Conservation (phyloP, 2,329 filamentous ascomycete genomes). For the Penicillium hordei region DNA sequence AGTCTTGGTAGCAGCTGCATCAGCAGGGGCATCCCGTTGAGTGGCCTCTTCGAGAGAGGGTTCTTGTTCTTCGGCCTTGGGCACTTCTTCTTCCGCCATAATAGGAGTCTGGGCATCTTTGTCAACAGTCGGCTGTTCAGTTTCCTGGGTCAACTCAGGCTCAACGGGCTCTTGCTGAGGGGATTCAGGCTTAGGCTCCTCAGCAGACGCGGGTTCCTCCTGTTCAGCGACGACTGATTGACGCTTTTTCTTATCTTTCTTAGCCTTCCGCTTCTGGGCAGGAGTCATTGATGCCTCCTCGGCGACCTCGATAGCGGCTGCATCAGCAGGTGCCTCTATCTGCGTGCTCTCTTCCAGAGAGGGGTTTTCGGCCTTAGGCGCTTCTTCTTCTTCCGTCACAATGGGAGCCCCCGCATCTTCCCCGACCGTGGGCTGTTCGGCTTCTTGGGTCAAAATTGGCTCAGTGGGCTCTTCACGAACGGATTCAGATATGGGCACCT, state of each 20-base stretch:
- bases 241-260: conserved; percentile 27
- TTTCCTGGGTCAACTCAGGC: neutral
- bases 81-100: conserved; percentile 9
- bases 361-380: neutral
- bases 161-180: neutral
- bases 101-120: neutral
- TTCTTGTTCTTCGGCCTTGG: conserved; percentile 10
- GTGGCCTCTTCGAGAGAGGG: neutral
- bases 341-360: neutral
- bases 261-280: conserved; percentile 20
- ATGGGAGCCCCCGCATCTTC: neutral
- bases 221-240: conserved; percentile 18
- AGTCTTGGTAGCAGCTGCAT: conserved; percentile 4
- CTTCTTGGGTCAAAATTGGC: neutral
- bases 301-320: neutral
- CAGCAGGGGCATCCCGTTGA: neutral
- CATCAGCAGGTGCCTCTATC: neutral
- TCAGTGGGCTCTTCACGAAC: neutral
- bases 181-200: conserved; percentile 2
- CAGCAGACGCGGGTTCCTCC: neutral
- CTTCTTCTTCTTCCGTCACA: conserved; percentile 11
- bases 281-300: conserved; percentile 15
- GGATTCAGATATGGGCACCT: neutral
- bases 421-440: neutral
- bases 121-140: neutral